Evolutionary conservation across 1,284 basidiomycete species (phyloP).

Genomic region (Agroathelia rolfsii): DNA sequence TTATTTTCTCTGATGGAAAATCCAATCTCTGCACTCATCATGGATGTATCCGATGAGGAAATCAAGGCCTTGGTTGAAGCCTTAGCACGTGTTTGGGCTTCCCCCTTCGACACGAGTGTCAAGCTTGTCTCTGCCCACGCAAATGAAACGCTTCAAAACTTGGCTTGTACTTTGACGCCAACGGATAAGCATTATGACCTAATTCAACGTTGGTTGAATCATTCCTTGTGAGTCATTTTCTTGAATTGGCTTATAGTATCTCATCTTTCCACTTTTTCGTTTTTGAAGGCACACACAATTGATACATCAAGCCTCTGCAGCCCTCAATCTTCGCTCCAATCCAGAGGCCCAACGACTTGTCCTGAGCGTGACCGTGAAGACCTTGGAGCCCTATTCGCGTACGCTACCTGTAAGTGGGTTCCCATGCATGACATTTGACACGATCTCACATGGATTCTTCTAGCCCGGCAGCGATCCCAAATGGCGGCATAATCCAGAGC

Average conservation of each 20-base stretch:
- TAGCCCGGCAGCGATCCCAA: slow-evolving; percentile 35
- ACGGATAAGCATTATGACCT: slow-evolving; percentile 26
- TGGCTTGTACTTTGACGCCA: slow-evolving; percentile 32
- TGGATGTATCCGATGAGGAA: slow-evolving; percentile 24
- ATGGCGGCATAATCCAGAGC: slow-evolving; percentile 37
- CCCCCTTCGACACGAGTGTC: slow-evolving; percentile 50
- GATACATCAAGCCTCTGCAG: slow-evolving; percentile 43
- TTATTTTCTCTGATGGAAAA: slow-evolving; percentile 58
- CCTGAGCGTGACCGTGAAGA: slow-evolving; percentile 49
- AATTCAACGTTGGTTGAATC: slow-evolving; percentile 27
- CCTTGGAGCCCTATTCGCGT: slow-evolving; percentile 45
- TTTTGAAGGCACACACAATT: slow-evolving; percentile 41
- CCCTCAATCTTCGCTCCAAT: slow-evolving; percentile 49
- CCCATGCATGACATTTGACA: neutral
- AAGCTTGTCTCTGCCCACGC: slow-evolving; percentile 48
- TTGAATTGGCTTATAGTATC: too few relatives aligned
- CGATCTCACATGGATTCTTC: slow-evolving; percentile 7
- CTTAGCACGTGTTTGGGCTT: slow-evolving; percentile 46
- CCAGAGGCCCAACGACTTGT: slow-evolving; percentile 55
- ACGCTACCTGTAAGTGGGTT: slow-evolving; percentile 35
- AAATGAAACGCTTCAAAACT: slow-evolving; percentile 36
- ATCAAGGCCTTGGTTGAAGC: slow-evolving; percentile 36
- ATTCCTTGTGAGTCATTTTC: slow-evolving; percentile 16
- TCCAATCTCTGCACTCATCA: too few relatives aligned
- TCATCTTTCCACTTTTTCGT: too few relatives aligned